Base-by-base conservation (phyloP, 805 yeast genomes). In the Saccharomycopsis fibuligera region DNA sequence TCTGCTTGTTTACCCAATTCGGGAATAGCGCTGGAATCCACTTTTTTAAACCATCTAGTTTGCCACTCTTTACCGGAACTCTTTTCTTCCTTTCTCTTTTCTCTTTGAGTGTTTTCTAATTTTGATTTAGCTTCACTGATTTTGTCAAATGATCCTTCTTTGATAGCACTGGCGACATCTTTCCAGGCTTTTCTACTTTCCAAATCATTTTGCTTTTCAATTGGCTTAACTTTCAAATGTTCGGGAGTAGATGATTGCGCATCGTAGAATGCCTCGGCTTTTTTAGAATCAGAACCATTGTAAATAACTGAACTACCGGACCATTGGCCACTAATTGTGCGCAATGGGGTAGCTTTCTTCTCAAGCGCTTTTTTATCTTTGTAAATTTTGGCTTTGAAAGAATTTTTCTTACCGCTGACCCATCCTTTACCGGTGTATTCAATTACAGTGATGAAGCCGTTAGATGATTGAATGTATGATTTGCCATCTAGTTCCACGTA, bases 361-460 rank as follows among this genome's bases (percentile, higher is more conserved):
- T 69, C 61, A n/a, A 75, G 70, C n/a, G 75, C 69, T 24, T 68
- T 66, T 45, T 65, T 59, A 60, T 76, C 77, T 58, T 74, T 75
- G 63, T 63, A 85, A 52, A 93, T 73, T 61, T 91, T 77, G 23
- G 96, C 96, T 68, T 90, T 93, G 70, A 84, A 88, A 16, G 89
- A 68, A 69, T 93, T 90, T 72, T 90, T 91, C 73, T 90, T 91
- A 59, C 99, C 99, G 19, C 88, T 76, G 62, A 93, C 88, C 69
- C 89, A 93, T 29, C 99, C 99, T 66, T 93, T 81, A 30, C 99
- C 99, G 35, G 86, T 74, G 67, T 76, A 93, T 59, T 86, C 96
- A 51, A 93, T 69, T 27, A 75, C 73, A 14, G 89, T 76, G 54
- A 75, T 64, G 66, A 81, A 82, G 21, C 98, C 98, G 44, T 76